Base-by-base conservation (phyloP, 179 eudicot genomes). In the Monotropa hypopitys region DNA sequence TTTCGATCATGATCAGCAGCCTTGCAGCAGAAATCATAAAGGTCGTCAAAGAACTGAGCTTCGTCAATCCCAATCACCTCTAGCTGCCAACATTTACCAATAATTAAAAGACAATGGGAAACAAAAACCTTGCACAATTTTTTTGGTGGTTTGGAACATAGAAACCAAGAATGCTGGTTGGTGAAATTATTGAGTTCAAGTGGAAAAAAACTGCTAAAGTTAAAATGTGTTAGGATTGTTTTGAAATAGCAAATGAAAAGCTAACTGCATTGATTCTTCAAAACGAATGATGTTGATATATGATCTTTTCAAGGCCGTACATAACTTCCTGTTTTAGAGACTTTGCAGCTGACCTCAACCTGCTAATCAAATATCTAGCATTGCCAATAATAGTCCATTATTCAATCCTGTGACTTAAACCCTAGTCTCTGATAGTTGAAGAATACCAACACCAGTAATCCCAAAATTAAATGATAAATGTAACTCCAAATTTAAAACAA, bases 61-160 rank as follows among this genome's bases (percentile, higher is more conserved):
- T 95, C 99, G 62, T 95, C 99, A 20, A 93, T 93, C 1, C 97
- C 99, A 81, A 95, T 91, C 68, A 93, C 94, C 51, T 95, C 96
- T 84, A 95, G 16, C 97, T 95, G 90, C 61, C 63, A 79, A 47
- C 51, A 45, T 33, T 51, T 6, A 49, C 45, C 59, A 30, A 11
- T 38, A 50, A 4, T 72, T 32, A 16, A 7, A 49, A 49, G 40
- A 45, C 40, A 15, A 45, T 43, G 16, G 33, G 45, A 65, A 65
- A 20, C n/a, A 8, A 30, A 72, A 28, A 23, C 38, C 0, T 10
- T 71, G 15, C 13, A 68, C 2, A 2, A 18, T 49, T 46, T 10
- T 20, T 50, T 20, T 50, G 0, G 15, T 33, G 3, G 18, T 11
- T 40, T 35, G 0, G 28, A 20, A 35, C 49, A 67, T n/a, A 20